Percentiles rank a stretch among this genome's conserved stretches.
These are phyloP conservation scores for Cladosporium velox DNA, from an alignment of 2,329 filamentous ascomycete genomes.

Conservation along the genomic window DNA sequence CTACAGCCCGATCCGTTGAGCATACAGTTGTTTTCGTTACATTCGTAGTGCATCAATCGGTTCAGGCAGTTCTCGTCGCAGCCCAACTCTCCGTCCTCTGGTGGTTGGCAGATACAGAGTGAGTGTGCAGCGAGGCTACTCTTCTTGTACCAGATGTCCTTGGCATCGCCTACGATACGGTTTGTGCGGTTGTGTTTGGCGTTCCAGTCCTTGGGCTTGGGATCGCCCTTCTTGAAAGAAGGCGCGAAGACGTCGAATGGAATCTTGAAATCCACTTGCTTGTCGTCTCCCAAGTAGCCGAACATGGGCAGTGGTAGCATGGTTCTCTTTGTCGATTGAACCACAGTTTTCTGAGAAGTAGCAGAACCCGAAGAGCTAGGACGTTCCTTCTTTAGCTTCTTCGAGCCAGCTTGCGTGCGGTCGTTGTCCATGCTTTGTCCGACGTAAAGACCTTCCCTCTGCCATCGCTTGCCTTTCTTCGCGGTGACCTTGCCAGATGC, in stretches of 20 bases:
- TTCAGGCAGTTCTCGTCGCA: slow-evolving; percentile 93
- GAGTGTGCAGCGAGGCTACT: slow-evolving; percentile 32
- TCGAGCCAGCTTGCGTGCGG: slow-evolving; percentile 43
- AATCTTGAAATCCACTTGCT: slow-evolving; percentile 74
- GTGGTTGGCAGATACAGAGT: slow-evolving; percentile 68
- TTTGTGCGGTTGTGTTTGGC: slow-evolving; percentile 78
- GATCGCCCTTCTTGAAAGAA: slow-evolving; percentile 70
- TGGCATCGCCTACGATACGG: slow-evolving; percentile 63
- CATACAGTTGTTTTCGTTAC: slow-evolving; percentile 85
- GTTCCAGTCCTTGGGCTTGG: slow-evolving; percentile 90
- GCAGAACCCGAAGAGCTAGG: slow-evolving; percentile 27
- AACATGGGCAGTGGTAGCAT: slow-evolving; percentile 41
- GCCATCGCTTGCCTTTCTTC: slow-evolving; percentile 70
- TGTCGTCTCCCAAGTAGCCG: slow-evolving; percentile 55
- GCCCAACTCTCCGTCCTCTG: slow-evolving; percentile 55
- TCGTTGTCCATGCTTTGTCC: slow-evolving; percentile 66
- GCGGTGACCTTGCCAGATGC: slow-evolving; percentile 24
- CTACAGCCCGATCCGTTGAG: slow-evolving; percentile 72
- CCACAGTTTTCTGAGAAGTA: slow-evolving; percentile 52
- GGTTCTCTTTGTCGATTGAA: slow-evolving; percentile 56
- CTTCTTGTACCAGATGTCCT: slow-evolving; percentile 37
- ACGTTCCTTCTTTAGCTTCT: slow-evolving; percentile 49
- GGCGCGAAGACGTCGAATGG: slow-evolving; percentile 90
- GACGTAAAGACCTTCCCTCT: slow-evolving; percentile 80
- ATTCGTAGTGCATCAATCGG: slow-evolving; percentile 95